Percentiles rank a stretch among this genome's conserved stretches.
Conservation (phyloP, 1,284 basidiomycete species). For the Ganoderma multipileum region DNA sequence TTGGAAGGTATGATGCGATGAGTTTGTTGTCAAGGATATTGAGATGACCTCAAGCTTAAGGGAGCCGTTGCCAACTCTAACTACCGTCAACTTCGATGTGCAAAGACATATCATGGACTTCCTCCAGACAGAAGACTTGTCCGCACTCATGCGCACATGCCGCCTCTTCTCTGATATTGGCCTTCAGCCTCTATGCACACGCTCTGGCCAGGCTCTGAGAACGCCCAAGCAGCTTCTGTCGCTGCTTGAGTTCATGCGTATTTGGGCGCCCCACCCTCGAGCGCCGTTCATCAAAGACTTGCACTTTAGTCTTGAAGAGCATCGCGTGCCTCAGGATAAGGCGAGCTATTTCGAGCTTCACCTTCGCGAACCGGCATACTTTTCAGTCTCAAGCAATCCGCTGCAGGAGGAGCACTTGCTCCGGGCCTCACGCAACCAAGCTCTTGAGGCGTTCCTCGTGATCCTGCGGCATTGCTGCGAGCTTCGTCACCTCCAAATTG, state of each 20-base stretch:
- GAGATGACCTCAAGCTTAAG: background rate
- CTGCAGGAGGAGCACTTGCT: slow-evolving; percentile 8
- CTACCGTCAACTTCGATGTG: slow-evolving; percentile 14
- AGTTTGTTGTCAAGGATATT: background rate
- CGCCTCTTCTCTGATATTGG: slow-evolving; percentile 4
- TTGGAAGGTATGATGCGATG: background rate
- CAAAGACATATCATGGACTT: slow-evolving; percentile 12
- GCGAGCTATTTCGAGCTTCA: slow-evolving; percentile 13
- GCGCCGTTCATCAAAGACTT: slow-evolving; percentile 9
- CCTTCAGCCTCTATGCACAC: slow-evolving; percentile 3
- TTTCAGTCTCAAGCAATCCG: slow-evolving; percentile 3
- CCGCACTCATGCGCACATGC: slow-evolving; percentile 11
- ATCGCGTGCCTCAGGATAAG: slow-evolving; percentile 3
- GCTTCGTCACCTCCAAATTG: slow-evolving; percentile 5
- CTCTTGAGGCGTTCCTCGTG: slow-evolving; percentile 7
- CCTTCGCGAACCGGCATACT: background rate
- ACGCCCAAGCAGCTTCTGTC: slow-evolving; percentile 1
- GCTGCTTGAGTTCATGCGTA: slow-evolving; percentile 7
- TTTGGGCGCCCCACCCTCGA: background rate
- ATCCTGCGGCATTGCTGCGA: slow-evolving; percentile 6
- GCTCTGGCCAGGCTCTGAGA: slow-evolving; percentile 2
- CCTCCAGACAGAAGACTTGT: slow-evolving; percentile 4
- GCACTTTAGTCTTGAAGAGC: slow-evolving; percentile 4
- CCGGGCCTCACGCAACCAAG: slow-evolving; percentile 9
- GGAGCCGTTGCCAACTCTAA: background rate